Percentiles rank a stretch among this genome's conserved stretches.
These are phyloP conservation scores for Tremella fuciformis DNA, from an alignment of 768 basidiomycete species.

Conservation along the genomic window DNA sequence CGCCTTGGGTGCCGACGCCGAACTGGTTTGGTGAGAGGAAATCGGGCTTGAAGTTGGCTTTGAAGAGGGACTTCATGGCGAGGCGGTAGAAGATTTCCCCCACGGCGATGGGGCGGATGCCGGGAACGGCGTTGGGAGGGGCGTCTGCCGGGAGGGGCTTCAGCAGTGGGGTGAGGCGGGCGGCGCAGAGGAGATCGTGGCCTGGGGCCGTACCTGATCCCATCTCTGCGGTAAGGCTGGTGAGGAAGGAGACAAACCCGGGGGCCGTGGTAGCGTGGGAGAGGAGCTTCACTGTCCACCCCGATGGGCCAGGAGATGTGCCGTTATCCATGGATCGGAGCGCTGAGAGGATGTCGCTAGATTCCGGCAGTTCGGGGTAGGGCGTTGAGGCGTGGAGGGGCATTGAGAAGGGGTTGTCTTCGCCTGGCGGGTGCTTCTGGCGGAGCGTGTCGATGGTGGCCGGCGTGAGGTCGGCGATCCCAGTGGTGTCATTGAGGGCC, in stretches of 20 bases:
- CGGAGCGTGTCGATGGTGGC: neutral
- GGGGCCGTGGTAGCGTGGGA: neutral
- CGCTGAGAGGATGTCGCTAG: no score
- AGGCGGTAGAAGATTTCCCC: conserved; percentile 34
- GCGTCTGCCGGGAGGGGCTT: no score
- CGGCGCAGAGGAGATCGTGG: conserved; percentile 13
- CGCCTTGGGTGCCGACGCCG: conserved; percentile 9
- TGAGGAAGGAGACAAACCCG: neutral
- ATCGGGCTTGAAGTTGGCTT: neutral
- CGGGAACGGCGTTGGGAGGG: no score
- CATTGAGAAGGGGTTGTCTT: conserved; percentile 5
- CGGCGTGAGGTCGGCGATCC: neutral
- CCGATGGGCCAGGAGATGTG: conserved; percentile 7
- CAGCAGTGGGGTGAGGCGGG: conserved; percentile 23
- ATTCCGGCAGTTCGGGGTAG: no score
- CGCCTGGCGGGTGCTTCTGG: conserved; percentile 5
- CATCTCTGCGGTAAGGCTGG: neutral
- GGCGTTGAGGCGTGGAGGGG: no score
- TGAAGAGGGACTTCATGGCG: conserved; percentile 20
- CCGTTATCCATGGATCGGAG: no score
- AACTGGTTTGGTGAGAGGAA: conserved; percentile 15
- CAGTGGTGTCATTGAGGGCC: conserved; percentile 2
- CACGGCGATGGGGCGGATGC: conserved; percentile 32
- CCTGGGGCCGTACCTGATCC: conserved; percentile 14
- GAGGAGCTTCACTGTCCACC: conserved; percentile 18